Conservation (phyloP, 2,329 filamentous ascomycete species). For the Penicillium verrucosum region DNA sequence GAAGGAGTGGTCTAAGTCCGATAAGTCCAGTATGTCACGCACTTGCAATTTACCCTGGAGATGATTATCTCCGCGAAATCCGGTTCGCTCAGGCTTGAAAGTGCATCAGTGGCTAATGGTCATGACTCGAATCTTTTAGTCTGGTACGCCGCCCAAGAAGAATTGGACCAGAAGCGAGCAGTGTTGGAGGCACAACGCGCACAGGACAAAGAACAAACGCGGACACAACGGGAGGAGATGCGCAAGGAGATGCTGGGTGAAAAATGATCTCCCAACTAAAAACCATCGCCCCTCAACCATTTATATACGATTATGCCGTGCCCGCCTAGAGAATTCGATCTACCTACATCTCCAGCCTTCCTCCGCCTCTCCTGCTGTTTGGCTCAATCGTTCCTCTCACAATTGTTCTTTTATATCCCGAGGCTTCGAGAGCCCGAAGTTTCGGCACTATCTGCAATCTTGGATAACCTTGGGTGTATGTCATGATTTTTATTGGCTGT, state of each 20-base stretch:
- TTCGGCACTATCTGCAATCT: background rate
- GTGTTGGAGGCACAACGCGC: slow-evolving; percentile 23
- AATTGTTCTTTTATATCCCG: background rate
- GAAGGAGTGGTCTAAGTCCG: slow-evolving; percentile 85
- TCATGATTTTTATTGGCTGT: slow-evolving; percentile 19
- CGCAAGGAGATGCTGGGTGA: slow-evolving; percentile 38
- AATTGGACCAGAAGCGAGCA: slow-evolving; percentile 30
- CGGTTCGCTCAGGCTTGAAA: background rate
- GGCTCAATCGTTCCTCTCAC: background rate
- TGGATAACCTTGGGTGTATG: slow-evolving; percentile 1
- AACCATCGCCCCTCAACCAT: background rate
- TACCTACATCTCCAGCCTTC: background rate
- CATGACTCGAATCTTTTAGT: slow-evolving; percentile 27
- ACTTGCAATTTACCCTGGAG: too few relatives aligned
- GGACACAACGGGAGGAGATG: slow-evolving; percentile 39
- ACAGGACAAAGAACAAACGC: slow-evolving; percentile 32
- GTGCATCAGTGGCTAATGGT: slow-evolving; percentile 2
- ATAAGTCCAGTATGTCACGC: slow-evolving; percentile 73
- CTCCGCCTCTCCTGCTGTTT: background rate
- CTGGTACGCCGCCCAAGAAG: slow-evolving; percentile 41
- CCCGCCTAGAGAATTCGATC: background rate
- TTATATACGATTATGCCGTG: background rate
- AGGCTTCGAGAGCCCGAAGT: background rate
- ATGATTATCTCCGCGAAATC: background rate
- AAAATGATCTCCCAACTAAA: slow-evolving; percentile 24